Base-by-base conservation (phyloP, 225 moss, liverwort and hornwort genomes). In the Lunularia cruciata region DNA sequence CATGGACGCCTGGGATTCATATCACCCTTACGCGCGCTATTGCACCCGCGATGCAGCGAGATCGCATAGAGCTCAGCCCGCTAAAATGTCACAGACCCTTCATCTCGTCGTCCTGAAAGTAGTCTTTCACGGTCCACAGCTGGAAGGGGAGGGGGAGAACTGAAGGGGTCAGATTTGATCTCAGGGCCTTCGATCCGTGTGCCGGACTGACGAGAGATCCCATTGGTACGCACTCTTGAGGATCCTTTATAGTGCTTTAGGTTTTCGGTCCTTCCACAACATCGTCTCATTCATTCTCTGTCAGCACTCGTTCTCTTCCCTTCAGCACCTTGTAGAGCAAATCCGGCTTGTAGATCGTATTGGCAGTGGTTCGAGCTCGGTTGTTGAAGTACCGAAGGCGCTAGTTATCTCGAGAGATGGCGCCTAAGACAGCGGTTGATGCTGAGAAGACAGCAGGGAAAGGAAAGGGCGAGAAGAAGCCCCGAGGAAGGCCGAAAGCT, bases 381-480 rank as follows among this genome's bases (percentile, higher is more conserved):
- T 8, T n/a, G 20, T 6, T 30, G 11, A 5, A 19, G 18, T 27
- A 9, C 0, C 3, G 69, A 30, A 23, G 23, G 22, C 4, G 22
- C 5, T 8, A 28, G n/a, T 4, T 0, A 25, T 18, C n/a, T 40
- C 57, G 3, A 16, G 63, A 18, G 7, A 81, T 81, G 81, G 81
- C 81, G 18, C 81, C 81, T 0, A 81, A 81, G 40, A 69, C 72
- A 42, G 77, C 72, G 22, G 66, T 13, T 0, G 81, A 81, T 64
- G 80, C 76, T 0, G 80, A 81, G 72, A 63, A 66, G 72, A 63
- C 43, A 32, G 80, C 38, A 1, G 77, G 36, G 0, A 81, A 81
- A 59, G 81, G 76, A 4, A 81, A 81, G 65, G 81, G 77, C 10
- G 81, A 81, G 73, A 81, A 81, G 81, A 81, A 77, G 77, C 77